These are phyloP conservation scores for Penicillium arizonense DNA, from an alignment of 495 filamentous ascomycete genomes.

Conservation along the genomic window DNA sequence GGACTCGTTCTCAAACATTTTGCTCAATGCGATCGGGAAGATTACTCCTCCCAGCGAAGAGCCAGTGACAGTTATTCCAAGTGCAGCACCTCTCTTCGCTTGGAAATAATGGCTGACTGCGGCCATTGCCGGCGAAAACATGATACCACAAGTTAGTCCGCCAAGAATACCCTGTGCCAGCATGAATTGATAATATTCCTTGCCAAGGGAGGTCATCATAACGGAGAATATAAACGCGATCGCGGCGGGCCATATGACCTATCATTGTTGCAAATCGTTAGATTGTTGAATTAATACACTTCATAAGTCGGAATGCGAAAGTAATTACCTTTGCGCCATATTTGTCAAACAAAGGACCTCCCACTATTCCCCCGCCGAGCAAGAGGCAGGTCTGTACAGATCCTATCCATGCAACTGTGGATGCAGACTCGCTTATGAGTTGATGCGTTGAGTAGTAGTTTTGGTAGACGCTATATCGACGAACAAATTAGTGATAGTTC, in stretches of 20 bases:
- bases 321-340: not conserved
- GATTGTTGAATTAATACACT: not conserved
- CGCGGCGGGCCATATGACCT: not conserved
- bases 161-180: constrained; percentile 53
- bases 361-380: constrained; percentile 24
- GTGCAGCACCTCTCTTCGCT: constrained; percentile 45
- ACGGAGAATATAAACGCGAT: constrained; percentile 14
- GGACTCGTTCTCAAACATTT: constrained; percentile 5
- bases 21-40: constrained; percentile 12
- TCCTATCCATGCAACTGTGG: constrained; percentile 24
- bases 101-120: constrained; percentile 51
- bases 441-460: not conserved
- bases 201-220: constrained; percentile 52
- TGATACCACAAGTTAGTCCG: constrained; percentile 41
- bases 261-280: not conserved
- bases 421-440: not conserved
- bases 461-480: constrained; percentile 1
- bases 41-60: constrained; percentile 39
- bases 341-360: constrained; percentile 34
- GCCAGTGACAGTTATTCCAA: constrained; percentile 33
- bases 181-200: constrained; percentile 55
- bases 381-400: constrained; percentile 31
- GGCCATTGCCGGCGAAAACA: constrained; percentile 46
- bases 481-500: not conserved
- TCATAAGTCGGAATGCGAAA: not conserved